Conservation (phyloP, 139 green algal genomes). For the Coelastrella sp. region DNA sequence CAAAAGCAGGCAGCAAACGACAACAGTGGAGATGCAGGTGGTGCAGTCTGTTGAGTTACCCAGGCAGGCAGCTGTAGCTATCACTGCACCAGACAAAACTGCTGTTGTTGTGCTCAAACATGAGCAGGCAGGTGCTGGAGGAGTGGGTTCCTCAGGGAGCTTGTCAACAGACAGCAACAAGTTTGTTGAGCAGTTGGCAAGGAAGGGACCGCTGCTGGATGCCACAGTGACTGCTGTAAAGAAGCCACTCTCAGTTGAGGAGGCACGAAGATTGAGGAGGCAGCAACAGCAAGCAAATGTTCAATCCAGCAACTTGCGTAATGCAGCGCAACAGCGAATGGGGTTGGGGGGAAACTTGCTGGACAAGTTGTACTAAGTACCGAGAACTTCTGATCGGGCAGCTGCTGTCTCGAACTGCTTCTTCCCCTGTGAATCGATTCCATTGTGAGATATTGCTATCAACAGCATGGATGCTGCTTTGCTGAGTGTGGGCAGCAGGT, state of each 20-base stretch:
- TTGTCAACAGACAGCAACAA: not conserved
- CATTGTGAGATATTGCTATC: too few species aligned
- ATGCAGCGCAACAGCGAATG: too few species aligned
- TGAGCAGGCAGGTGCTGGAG: too few species aligned
- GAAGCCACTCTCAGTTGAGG: conserved; percentile 29
- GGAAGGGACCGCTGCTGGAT: conserved; percentile 9
- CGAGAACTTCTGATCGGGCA: too few species aligned
- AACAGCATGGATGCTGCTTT: not conserved
- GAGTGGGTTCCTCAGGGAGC: too few species aligned
- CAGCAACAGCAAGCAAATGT: conserved; percentile 13
- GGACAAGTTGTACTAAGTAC: not conserved
- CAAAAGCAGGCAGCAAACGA: conserved; percentile 24
- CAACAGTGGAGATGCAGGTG: not conserved
- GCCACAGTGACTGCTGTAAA: conserved; percentile 12
- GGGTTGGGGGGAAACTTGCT: not conserved
- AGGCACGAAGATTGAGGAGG: not conserved
- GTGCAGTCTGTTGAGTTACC: not conserved
- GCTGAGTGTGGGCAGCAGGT: too few species aligned
- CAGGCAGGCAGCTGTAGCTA: not conserved
- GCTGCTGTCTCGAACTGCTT: too few species aligned
- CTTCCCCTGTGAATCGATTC: too few species aligned
- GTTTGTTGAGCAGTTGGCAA: not conserved
- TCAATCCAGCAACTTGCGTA: too few species aligned
- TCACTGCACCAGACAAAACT: not conserved
- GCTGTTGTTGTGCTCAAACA: too few species aligned